Evolutionary conservation across 768 basidiomycete genomes (phyloP), one percentile per base, ranked within the genome.

Genomic region (Mycena rebaudengoi): DNA sequence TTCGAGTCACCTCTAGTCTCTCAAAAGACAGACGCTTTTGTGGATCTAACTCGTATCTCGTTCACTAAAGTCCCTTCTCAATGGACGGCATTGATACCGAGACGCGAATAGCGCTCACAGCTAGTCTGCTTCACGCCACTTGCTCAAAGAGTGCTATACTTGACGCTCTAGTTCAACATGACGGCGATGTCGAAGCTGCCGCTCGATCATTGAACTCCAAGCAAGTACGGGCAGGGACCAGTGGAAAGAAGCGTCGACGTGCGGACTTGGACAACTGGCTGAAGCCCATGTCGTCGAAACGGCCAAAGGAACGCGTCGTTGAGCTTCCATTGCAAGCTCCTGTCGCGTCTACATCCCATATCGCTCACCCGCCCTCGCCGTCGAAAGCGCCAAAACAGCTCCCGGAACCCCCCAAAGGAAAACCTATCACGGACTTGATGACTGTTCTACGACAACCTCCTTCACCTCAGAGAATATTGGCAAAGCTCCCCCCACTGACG

Each of bases 21-120:
- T n/a, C n/a, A n/a, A n/a, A n/a, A n/a, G n/a, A n/a, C n/a, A n/a
- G n/a, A n/a, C n/a, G n/a, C n/a, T n/a, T n/a, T n/a, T n/a, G n/a
- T n/a, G n/a, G n/a, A n/a, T n/a, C n/a, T n/a, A n/a, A n/a, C n/a
- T n/a, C n/a, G n/a, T n/a, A n/a, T n/a, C n/a, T n/a, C n/a, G n/a
- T n/a, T n/a, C n/a, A n/a, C n/a, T n/a, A n/a, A n/a, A n/a, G n/a
- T n/a, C n/a, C n/a, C n/a, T n/a, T n/a, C n/a, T n/a, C 35, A 37
- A 37, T 37, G 11, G 35, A 53, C 41, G 52, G 37, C 25, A 55
- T 62, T 55, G 90, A 91, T 75, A 94, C 90, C 0, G 92, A 94
- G 29, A 86, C 80, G 7, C 80, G 92, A 32, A 78, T 94, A 41
- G 90, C 86, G 11, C 77, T 91, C 59, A 85, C 92, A n/a, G 76